Conservation (phyloP, 164 flowering plant genomes). For the Akebia trifoliata region DNA sequence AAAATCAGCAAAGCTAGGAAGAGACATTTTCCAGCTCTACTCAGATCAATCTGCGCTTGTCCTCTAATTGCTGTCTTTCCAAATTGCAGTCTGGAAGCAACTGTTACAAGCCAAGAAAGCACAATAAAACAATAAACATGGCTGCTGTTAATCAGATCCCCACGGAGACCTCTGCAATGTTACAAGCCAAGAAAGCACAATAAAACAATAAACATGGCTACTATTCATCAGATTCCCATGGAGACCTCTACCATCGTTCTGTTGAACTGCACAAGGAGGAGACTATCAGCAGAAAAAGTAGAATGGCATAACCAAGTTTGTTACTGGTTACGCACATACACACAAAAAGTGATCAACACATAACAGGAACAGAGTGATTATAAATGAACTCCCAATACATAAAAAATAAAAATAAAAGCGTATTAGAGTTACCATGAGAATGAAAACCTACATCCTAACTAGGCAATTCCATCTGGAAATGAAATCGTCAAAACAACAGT, state of each 20-base stretch:
- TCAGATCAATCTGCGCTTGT: not conserved
- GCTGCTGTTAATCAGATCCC: not conserved
- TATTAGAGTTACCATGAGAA: too few species aligned
- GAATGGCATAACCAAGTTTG: not conserved
- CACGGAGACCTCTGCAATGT: not conserved
- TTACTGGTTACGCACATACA: not conserved
- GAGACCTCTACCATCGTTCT: not conserved
- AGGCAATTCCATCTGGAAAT: too few species aligned
- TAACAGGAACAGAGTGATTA: too few species aligned
- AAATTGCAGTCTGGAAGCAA: not conserved
- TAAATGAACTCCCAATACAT: too few species aligned
- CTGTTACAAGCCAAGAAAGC: too few species aligned
- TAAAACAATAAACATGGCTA: conserved; percentile 2
- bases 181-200: not conserved
- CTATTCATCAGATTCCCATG: not conserved
- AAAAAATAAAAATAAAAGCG: too few species aligned
- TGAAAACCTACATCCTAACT: too few species aligned
- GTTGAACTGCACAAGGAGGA: not conserved
- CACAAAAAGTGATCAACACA: not conserved
- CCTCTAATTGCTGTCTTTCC: not conserved
- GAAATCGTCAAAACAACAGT: too few species aligned
- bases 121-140: not conserved
- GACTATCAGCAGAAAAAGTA: not conserved
- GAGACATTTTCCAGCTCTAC: not conserved
- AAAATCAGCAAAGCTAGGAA: not conserved